Evolutionary conservation across 345 rosid genomes (phyloP).

Genomic region (Kernera saxatilis): DNA sequence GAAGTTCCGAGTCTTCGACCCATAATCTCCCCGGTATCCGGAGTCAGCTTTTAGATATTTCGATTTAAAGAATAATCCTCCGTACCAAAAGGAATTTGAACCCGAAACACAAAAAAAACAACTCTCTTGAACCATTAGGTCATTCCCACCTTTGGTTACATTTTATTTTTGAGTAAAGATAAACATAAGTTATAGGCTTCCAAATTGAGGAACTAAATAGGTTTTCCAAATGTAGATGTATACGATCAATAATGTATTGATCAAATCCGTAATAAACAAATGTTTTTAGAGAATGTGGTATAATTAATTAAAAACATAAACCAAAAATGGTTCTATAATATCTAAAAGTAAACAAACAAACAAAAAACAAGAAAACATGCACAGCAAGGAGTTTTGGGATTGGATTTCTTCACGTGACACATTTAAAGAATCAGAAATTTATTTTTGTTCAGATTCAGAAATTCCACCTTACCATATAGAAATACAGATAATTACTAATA

Average conservation of each 20-base stretch:
- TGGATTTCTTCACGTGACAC: conserved; percentile 1
- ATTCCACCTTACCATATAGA: background rate
- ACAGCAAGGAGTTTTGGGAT: background rate
- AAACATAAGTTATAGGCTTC: background rate
- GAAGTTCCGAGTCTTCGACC: too few relatives aligned
- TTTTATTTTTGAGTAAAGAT: background rate
- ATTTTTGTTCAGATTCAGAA: background rate
- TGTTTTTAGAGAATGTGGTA: background rate
- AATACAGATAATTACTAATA: background rate
- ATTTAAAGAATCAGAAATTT: background rate
- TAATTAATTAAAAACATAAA: background rate
- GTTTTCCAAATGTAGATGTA: background rate
- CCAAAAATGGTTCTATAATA: background rate
- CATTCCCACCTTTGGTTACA: too few relatives aligned
- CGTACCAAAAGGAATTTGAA: too few relatives aligned
- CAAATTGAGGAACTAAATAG: background rate
- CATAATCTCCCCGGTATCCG: too few relatives aligned
- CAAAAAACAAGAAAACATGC: background rate
- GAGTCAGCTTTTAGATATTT: too few relatives aligned
- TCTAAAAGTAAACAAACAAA: background rate
- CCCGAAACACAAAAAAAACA: too few relatives aligned
- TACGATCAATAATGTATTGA: background rate
- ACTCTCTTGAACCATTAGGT: too few relatives aligned
- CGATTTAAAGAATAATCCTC: too few relatives aligned
- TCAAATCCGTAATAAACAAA: background rate